Base-by-base conservation (phyloP, 169 alveolate species). In the Plasmodium chabaudi region DNA sequence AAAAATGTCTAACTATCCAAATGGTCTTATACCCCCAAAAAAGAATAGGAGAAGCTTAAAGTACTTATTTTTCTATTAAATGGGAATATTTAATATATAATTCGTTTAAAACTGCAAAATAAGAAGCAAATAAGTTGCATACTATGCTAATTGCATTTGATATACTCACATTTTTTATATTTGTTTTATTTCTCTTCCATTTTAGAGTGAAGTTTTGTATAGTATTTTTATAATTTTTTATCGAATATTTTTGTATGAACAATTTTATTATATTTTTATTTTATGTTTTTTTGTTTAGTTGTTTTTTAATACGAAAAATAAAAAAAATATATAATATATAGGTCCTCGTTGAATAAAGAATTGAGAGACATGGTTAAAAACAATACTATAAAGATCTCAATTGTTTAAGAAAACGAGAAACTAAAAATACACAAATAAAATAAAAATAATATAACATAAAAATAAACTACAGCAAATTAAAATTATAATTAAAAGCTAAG, bases 31-130 rank as follows among this genome's bases (percentile, higher is more conserved):
- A 34, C 19, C 21, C 15, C 27, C 68, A 0, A 46, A 57, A 4
- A 60, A 17, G 13, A 71, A 12, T 53, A 53, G 59, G 44, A 72
- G 42, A 25, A 56, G 17, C 59, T 39, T 57, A 72, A 72, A 23
- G 15, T 9, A 44, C 5, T 72, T 72, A 2, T 72, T 72, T 72
- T 59, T 72, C 57, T 17, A 55, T 72, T 55, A 72, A 72, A 47
- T 72, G 72, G 60, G 49, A 55, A 51, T 71, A 49, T 27, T 71
- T 51, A 21, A n/a, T 42, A 23, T 60, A 15, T 53, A 71, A 64
- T 23, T 21, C 21, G 57, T 19, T 49, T 72, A 34, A 34, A 34
- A 34, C 42, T 0, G 42, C 42, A 34, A 34, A 3, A 34, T 34
- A 34, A 34, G 25, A 21, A 21, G 25, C 1, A 34, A 34, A 34